Evolutionary conservation across 306 rosid species (phyloP).

Genomic region (Pueraria montana): DNA sequence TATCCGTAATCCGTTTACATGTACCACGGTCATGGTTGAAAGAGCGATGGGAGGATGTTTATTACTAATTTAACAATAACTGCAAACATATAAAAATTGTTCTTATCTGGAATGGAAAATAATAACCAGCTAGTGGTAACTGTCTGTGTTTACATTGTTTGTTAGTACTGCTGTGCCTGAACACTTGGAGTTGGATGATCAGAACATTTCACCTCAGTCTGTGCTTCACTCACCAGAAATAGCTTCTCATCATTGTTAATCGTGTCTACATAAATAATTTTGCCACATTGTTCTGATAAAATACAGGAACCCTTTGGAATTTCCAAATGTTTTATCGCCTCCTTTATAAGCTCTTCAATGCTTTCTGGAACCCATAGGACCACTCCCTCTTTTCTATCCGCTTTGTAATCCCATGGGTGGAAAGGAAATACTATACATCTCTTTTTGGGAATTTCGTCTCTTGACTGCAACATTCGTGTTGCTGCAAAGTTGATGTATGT

Average conservation of each 20-base stretch:
- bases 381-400: constrained; percentile 49
- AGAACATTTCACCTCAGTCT: not conserved
- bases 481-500: constrained; percentile 12
- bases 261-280: constrained; percentile 50
- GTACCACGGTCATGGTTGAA: too few relatives aligned
- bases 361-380: constrained; percentile 56
- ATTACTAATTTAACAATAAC: not conserved
- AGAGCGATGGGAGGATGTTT: too few relatives aligned
- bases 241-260: constrained; percentile 53
- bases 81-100: not conserved
- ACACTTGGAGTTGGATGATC: constrained; percentile 1
- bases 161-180: constrained; percentile 8
- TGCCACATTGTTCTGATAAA: constrained; percentile 57
- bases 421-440: constrained; percentile 57
- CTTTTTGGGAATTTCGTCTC: constrained; percentile 41
- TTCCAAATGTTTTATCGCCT: constrained; percentile 42
- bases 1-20: too few relatives aligned
- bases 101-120: not conserved
- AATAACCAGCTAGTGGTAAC: not conserved
- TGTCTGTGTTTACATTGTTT: not conserved
- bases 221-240: constrained; percentile 46
- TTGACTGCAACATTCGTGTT: constrained; percentile 26
- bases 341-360: constrained; percentile 53
- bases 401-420: constrained; percentile 54
- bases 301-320: constrained; percentile 29